Conservation (phyloP, 106 monocot species). For the Gastrodia elata region DNA sequence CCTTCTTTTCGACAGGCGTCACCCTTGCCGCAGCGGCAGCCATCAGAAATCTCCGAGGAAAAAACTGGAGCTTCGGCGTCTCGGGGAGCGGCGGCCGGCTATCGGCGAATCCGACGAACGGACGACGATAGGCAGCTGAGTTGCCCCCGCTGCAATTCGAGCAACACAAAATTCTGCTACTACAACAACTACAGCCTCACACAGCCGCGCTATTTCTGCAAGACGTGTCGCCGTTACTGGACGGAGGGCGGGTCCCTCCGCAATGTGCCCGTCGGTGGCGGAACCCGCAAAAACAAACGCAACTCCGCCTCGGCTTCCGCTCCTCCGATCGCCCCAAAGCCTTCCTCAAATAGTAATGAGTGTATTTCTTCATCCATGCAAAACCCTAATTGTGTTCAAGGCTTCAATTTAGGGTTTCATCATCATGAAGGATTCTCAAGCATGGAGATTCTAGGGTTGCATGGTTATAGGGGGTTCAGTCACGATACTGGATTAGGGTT, state of each 20-base stretch:
- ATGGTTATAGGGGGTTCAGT: conserved; percentile 49
- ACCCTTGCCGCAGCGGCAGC: not conserved
- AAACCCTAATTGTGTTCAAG: conserved; percentile 36
- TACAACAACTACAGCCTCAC: conserved; percentile 85
- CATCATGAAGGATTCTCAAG: conserved; percentile 24
- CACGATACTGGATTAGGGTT: conserved; percentile 28
- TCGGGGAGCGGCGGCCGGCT: conserved; percentile 15
- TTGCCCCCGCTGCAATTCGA: conserved; percentile 65
- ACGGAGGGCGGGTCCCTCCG: conserved; percentile 68
- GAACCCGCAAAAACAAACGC: conserved; percentile 65
- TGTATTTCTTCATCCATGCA: conserved; percentile 8
- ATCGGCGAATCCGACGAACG: conserved; percentile 42
- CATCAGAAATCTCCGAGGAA: not conserved
- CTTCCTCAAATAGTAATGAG: no score
- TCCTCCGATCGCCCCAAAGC: no score
- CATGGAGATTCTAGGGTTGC: conserved; percentile 36
- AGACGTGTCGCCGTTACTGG: conserved; percentile 71
- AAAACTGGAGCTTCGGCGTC: not conserved
- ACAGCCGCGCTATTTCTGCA: conserved; percentile 81
- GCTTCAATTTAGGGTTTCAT: conserved; percentile 36
- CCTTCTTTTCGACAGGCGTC: no score
- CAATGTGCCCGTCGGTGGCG: conserved; percentile 68
- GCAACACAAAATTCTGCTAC: conserved; percentile 79
- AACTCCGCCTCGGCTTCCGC: conserved; percentile 18
- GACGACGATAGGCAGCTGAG: conserved; percentile 43